phyloP scores from a whole-genome alignment of 2,329 filamentous ascomycete genomes.

The Hypoxylon sp. region DNA sequence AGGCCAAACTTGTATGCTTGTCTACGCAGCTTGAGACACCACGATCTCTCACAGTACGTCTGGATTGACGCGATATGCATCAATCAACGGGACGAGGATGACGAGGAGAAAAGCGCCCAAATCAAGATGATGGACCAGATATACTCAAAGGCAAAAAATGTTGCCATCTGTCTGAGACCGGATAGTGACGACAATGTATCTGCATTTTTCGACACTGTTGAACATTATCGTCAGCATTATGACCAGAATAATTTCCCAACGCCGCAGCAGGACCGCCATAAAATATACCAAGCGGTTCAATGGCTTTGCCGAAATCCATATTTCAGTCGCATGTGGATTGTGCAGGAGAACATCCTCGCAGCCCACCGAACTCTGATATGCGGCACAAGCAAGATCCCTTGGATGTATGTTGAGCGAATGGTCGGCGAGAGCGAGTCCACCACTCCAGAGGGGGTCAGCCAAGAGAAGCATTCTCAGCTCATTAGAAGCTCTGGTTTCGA shows the following conservation, averaged over 20 bases:
- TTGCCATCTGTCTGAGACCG: not conserved
- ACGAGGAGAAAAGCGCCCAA: not conserved
- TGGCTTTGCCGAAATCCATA: not conserved
- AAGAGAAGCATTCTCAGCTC: not conserved
- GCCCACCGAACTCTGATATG: not conserved
- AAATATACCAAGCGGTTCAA: not conserved
- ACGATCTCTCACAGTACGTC: not conserved
- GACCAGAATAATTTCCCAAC: not conserved
- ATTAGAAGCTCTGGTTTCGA: not conserved
- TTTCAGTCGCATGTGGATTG: conserved; percentile 1
- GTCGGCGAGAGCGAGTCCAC: not conserved
- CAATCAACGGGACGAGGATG: not conserved
- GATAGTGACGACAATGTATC: not conserved
- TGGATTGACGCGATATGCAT: conserved; percentile 1
- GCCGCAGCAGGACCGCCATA: not conserved
- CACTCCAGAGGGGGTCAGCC: not conserved
- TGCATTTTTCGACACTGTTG: not conserved
- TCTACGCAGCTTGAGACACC: not conserved
- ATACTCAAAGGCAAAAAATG: not conserved
- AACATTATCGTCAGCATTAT: not conserved
- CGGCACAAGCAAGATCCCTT: not conserved
- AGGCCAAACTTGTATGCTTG: not conserved
- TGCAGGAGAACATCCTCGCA: not conserved
- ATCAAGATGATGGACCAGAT: conserved; percentile 3
- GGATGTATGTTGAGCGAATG: not conserved